Evolutionary conservation across 106 monocot genomes (phyloP), one percentile per base, ranked within the genome.

Genomic region (Chionographis japonica): DNA sequence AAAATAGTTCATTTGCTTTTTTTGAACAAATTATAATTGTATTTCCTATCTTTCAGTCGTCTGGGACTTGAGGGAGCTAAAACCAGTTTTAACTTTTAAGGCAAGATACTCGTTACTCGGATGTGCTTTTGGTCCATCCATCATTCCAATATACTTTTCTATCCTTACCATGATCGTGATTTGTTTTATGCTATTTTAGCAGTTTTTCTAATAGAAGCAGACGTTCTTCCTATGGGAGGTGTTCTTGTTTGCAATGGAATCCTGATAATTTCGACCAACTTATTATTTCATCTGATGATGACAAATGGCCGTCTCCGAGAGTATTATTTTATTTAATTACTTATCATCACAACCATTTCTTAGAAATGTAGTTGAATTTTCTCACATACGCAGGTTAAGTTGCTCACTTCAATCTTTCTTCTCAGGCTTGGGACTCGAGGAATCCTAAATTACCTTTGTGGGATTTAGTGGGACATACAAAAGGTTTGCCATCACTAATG

Each of bases 171-270:
- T 6, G 46, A 40, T 37, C 54, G 42, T 39, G 66, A 72, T 59
- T 40, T 61, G 19, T 40, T 46, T 4, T 68, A n/a, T 71, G 61
- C 17, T 75, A 20, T 52, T 62, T 39, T 18, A 65, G 62, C 85
- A 98, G 97, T 70, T 79, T 98, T 72, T 81, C 89, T 68, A 92
- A 92, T 74, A 82, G 80, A 79, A 84, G 27, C 27, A 27, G 27
- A 27, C 27, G 27, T 27, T 27, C 27, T 0, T 27, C 27, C 27
- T 27, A 27, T 27, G 1, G 86, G 56, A 90, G 85, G 37, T 89
- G 87, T 80, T 90, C 97, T 66, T 90, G 92, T 77, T 81, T 98
- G 69, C 97, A 98, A 76, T 98, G 97, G 97, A 92, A 92, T 72
- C 97, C 92, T 58, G 97, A 98, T 74, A 75, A 83, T 63, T 92